Conservation (phyloP, 805 yeast species). For the Huiozyma sinensis region DNA sequence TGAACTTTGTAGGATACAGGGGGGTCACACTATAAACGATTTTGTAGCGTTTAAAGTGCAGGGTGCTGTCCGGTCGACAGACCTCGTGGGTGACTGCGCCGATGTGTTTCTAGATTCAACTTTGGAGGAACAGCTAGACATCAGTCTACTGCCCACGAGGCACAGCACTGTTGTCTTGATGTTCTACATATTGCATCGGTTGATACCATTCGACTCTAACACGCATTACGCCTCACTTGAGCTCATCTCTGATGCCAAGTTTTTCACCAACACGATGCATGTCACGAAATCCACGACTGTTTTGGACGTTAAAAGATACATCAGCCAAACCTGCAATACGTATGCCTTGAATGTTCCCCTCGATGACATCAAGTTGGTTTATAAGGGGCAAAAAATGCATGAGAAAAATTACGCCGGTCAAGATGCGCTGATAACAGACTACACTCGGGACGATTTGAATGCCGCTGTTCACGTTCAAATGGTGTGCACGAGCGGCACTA, state of each 20-base stretch:
- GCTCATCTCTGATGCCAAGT: slow-evolving; percentile 17
- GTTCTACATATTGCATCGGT: slow-evolving; percentile 19
- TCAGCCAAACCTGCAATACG: slow-evolving; percentile 17
- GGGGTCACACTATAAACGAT: slow-evolving; percentile 11
- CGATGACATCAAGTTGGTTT: slow-evolving; percentile 19
- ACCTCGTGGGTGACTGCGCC: slow-evolving; percentile 7
- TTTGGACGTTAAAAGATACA: slow-evolving; percentile 18
- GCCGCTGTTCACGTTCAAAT: slow-evolving; percentile 21
- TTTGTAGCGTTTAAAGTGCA: slow-evolving; percentile 15
- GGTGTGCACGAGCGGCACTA: neutral
- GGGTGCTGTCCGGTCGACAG: slow-evolving; percentile 12
- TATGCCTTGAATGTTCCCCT: slow-evolving; percentile 11
- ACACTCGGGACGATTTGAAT: slow-evolving; percentile 8
- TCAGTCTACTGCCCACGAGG: slow-evolving; percentile 29
- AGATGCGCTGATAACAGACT: slow-evolving; percentile 11
- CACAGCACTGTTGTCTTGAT: slow-evolving; percentile 21
- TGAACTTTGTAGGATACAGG: slow-evolving; percentile 10
- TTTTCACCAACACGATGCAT: slow-evolving; percentile 14
- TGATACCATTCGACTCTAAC: neutral
- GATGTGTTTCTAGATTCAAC: slow-evolving; percentile 13
- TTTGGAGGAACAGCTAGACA: slow-evolving; percentile 20
- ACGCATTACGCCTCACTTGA: slow-evolving; percentile 6
- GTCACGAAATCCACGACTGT: slow-evolving; percentile 18
- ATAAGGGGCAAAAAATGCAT: slow-evolving; percentile 14
- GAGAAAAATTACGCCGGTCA: slow-evolving; percentile 13